Base-by-base conservation (phyloP, 2,329 filamentous ascomycete species). In the Aspergillus quadricinctus region DNA sequence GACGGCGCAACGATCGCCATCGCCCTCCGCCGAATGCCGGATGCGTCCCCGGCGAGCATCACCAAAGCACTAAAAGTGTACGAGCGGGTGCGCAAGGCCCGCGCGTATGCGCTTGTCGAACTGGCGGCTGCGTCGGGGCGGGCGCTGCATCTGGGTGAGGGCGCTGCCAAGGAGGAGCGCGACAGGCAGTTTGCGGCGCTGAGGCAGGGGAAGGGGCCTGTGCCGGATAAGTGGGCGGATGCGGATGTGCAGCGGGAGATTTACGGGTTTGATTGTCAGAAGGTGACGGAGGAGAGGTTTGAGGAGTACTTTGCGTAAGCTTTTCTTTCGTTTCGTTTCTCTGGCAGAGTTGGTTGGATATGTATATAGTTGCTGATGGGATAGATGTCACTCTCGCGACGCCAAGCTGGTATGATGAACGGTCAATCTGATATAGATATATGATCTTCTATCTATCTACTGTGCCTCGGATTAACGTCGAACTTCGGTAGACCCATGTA, bases 161-260 rank as follows among this genome's bases (percentile, higher is more conserved):
- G 83, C 4, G 80, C 78, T 40, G 83, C 81, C 7, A 83, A 85
- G 72, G 80, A 82, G 63, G 80, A 84, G 68, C 72, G 83, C 4
- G 83, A 86, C 61, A 79, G 75, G 67, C 74, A 79, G 52, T 85
- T 85, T 68, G 80, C 78, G 54, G 80, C 80, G 53, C 76, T 82
- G 58, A 78, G 76, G 60, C 67, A 75, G 62, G 74, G 73, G 4
- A 80, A 78, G 66, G 78, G 78, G 1, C 78, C 76, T 21, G 73
- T 74, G 8, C 74, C 74, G 9, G 86, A 88, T 72, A 88, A 87
- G 75, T 88, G 86, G 86, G 84, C 84, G 3, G 87, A 86, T 69
- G 84, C 85, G 9, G 85, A 88, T 64, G 83, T 88, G 45, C 86
- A 88, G 72, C 79, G 81, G 70, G 81, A 82, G 78, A 83, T 88